Percentiles rank a stretch among this genome's conserved stretches.
These are phyloP conservation scores for Aspergillus melleus DNA, from an alignment of 2,329 filamentous ascomycete genomes.

Conservation along the genomic window DNA sequence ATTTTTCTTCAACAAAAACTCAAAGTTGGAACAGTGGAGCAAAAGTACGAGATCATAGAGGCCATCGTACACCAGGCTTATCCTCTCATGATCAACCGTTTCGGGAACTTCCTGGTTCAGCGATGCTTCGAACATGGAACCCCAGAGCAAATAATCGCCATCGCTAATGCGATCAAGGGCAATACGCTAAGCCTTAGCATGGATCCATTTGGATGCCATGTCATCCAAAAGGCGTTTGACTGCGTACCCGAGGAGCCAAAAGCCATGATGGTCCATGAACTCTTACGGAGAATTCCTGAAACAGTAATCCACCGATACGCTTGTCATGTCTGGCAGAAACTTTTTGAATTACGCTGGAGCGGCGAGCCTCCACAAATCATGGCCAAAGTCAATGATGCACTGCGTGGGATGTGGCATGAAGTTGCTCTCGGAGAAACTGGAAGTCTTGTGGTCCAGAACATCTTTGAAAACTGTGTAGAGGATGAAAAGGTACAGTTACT, in stretches of 20 bases:
- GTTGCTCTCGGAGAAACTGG: slow-evolving; percentile 96
- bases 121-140: slow-evolving; percentile 98
- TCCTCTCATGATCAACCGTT: slow-evolving; percentile 95
- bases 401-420: slow-evolving; percentile 97
- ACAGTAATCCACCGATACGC: slow-evolving; percentile 98
- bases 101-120: slow-evolving; percentile 97
- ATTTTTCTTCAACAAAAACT: slow-evolving; percentile 99
- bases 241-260: slow-evolving; percentile 98
- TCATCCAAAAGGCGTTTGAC: slow-evolving; percentile 98
- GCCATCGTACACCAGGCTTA: slow-evolving; percentile 95
- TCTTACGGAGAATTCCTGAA: slow-evolving; percentile 91
- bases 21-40: slow-evolving; percentile 90
- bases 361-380: slow-evolving; percentile 96
- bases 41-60: slow-evolving; percentile 96
- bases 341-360: slow-evolving; percentile 96
- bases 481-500: slow-evolving; percentile 81
- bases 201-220: slow-evolving; percentile 98
- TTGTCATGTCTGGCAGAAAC: slow-evolving; percentile 99
- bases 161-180: slow-evolving; percentile 89
- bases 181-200: slow-evolving; percentile 94
- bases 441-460: slow-evolving; percentile 97
- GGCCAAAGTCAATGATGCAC: slow-evolving; percentile 94
- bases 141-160: slow-evolving; percentile 88
- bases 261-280: slow-evolving; percentile 96
- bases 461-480: slow-evolving; percentile 98